Conservation (phyloP, 305 asterid species). For the Solanum hybrid region DNA sequence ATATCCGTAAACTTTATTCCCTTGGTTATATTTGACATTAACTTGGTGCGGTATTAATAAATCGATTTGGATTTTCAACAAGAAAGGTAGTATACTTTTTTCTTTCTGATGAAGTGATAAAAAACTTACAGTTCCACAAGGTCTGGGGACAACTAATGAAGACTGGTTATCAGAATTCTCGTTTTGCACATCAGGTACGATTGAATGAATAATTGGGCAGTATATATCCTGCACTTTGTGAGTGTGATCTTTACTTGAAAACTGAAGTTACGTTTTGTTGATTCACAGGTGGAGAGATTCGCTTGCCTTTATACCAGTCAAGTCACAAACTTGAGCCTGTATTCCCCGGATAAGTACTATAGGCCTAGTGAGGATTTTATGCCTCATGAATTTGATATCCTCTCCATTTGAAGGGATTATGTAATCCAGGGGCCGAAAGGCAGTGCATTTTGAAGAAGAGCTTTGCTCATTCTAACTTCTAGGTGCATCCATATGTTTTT, state of each 20-base stretch:
- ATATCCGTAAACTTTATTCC: background rate
- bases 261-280: background rate
- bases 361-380: conserved; percentile 90
- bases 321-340: conserved; percentile 71
- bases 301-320: conserved; percentile 94
- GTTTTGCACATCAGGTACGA: conserved; percentile 94
- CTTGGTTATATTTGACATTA: background rate
- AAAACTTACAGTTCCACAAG: conserved; percentile 69
- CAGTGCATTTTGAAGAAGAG: background rate
- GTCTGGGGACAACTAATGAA: conserved; percentile 99
- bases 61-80: background rate
- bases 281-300: conserved; percentile 80
- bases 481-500: background rate
- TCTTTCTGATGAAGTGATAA: background rate
- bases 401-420: conserved; percentile 25
- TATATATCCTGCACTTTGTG: background rate
- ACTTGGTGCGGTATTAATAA: background rate
- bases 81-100: background rate
- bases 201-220: background rate
- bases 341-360: conserved; percentile 88
- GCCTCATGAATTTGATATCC: conserved; percentile 88
- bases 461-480: background rate
- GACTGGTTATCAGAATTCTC: conserved; percentile 96
- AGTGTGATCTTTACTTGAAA: background rate
- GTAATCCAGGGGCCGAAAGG: background rate